A percentile compares a stretch with the other conserved stretches of the same genome.
These are phyloP conservation scores for Shiraia bambusicola DNA, from an alignment of 2,329 filamentous ascomycete genomes.

Conservation along the genomic window DNA sequence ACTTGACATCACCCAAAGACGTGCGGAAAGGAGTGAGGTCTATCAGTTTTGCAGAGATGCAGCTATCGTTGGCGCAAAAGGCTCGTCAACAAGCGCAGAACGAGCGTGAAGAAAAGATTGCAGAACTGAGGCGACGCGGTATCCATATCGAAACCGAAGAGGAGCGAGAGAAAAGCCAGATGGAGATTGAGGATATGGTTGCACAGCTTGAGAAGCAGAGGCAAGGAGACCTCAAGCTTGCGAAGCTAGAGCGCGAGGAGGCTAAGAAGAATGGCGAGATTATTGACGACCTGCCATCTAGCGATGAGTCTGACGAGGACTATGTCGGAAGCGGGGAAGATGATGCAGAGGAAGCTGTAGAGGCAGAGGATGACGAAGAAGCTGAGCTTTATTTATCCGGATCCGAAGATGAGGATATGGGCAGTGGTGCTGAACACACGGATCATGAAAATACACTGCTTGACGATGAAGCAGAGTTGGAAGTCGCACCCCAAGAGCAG, in stretches of 20 bases:
- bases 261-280: conserved; percentile 62
- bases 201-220: conserved; percentile 73
- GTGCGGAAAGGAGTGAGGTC: conserved; percentile 48
- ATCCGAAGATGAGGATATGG: conserved; percentile 33
- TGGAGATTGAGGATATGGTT: conserved; percentile 77
- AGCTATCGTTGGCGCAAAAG: conserved; percentile 66
- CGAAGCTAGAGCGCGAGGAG: conserved; percentile 72
- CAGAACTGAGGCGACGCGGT: conserved; percentile 75
- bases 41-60: conserved; percentile 71
- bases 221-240: conserved; percentile 76
- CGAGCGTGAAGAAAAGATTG: conserved; percentile 75
- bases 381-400: conserved; percentile 29
- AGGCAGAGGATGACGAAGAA: conserved; percentile 34
- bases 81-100: conserved; percentile 77
- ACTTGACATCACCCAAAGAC: conserved; percentile 62
- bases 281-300: conserved; percentile 49
- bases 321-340: conserved; percentile 52
- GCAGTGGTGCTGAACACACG: conserved; percentile 21
- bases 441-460: conserved; percentile 43
- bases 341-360: conserved; percentile 46
- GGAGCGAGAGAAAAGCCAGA: conserved; percentile 78
- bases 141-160: conserved; percentile 81
- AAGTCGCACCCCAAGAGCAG: conserved; percentile 19
- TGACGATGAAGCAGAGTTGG: conserved; percentile 30
- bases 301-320: conserved; percentile 59